Percentiles rank a stretch among this genome's conserved stretches.
These are phyloP conservation scores for Rhamnella rubrinervis DNA, from an alignment of 331 rosid genomes.

Conservation along the genomic window DNA sequence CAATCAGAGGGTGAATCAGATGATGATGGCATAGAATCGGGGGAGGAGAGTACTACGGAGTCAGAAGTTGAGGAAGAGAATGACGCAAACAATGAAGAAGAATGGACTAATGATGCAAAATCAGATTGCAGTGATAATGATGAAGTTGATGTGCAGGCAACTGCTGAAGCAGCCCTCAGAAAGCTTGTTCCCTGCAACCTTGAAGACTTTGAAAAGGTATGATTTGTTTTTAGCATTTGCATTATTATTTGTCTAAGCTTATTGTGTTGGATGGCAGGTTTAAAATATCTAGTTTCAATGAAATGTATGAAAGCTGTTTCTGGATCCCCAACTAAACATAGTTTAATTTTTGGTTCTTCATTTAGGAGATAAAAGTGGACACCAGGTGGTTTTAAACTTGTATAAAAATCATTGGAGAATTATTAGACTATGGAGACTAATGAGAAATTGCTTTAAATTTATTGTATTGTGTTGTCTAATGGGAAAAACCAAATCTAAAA, in stretches of 20 bases:
- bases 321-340: too few species aligned
- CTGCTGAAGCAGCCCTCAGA: constrained; percentile 77
- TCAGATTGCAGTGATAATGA: constrained; percentile 80
- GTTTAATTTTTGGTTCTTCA: too few species aligned
- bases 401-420: too few species aligned
- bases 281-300: too few species aligned
- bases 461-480: too few species aligned
- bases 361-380: too few species aligned
- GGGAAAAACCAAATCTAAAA: too few species aligned
- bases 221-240: constrained; percentile 11
- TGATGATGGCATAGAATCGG: constrained; percentile 64
- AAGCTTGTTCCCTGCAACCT: constrained; percentile 66
- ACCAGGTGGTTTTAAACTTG: too few species aligned
- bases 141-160: constrained; percentile 55
- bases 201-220: constrained; percentile 72
- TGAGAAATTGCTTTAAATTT: too few species aligned
- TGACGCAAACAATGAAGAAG: constrained; percentile 70
- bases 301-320: too few species aligned
- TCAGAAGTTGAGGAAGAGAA: constrained; percentile 82
- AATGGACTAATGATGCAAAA: constrained; percentile 75
- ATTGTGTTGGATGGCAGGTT: too few species aligned
- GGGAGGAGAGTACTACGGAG: constrained; percentile 53
- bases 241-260: background rate
- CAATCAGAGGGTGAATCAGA: constrained; percentile 76
- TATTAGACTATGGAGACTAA: too few species aligned